phyloP scores from a whole-genome alignment of 75 land plant genomes.

The Gnetum montanum region DNA sequence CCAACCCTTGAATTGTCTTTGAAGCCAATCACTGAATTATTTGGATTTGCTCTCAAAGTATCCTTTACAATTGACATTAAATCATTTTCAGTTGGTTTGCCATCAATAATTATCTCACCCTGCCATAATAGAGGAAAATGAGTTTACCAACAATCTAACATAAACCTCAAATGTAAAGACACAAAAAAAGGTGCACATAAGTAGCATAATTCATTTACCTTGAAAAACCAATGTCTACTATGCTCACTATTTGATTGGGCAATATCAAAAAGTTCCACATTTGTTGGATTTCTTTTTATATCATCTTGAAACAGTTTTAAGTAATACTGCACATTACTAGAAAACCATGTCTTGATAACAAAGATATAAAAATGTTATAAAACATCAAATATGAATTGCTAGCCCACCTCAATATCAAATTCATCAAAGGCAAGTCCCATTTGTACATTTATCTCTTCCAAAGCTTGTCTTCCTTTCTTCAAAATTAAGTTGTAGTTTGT shows the following conservation, averaged over 20 bases:
- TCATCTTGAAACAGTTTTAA: conserved; percentile 75
- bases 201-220: conserved; percentile 17
- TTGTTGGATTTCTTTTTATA: conserved; percentile 87
- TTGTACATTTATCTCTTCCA: conserved; percentile 76
- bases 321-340: conserved; percentile 42
- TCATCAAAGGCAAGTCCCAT: conserved; percentile 99
- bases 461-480: conserved; percentile 70
- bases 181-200: background rate
- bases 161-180: too few relatives aligned
- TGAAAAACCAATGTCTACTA: conserved; percentile 96
- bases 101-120: conserved; percentile 82
- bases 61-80: conserved; percentile 85
- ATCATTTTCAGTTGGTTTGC: conserved; percentile 36
- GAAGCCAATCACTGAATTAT: conserved; percentile 92
- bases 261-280: conserved; percentile 95
- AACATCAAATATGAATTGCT: too few relatives aligned
- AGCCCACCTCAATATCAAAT: conserved; percentile 50
- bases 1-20: conserved; percentile 73
- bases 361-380: too few relatives aligned
- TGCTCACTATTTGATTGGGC: conserved; percentile 99
- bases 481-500: too few relatives aligned
- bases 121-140: conserved; percentile 6
- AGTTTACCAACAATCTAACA: background rate
- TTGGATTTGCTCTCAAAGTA: conserved; percentile 70
- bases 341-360: too few relatives aligned